Conservation (phyloP, 2,329 filamentous ascomycete species). For the Paecilomyces variotii region DNA sequence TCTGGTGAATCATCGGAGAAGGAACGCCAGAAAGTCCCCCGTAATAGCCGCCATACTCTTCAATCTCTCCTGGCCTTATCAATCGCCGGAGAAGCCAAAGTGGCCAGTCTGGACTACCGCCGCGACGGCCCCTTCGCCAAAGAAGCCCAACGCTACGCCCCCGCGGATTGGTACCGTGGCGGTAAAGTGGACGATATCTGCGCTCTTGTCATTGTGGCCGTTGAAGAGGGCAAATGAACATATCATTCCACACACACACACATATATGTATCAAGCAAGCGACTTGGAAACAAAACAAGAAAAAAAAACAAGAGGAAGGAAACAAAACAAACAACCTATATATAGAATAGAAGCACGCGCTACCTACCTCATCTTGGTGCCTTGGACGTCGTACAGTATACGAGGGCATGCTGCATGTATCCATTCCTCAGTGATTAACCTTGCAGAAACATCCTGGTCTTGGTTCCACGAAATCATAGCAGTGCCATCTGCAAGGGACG, state of each 20-base stretch:
- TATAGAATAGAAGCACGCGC: not conserved
- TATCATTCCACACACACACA: not conserved
- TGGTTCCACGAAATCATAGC: not conserved
- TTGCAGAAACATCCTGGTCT: not conserved
- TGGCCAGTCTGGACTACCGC: constrained; percentile 71
- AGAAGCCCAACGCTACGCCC: constrained; percentile 82
- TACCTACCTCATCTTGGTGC: not conserved
- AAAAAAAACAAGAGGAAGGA: not conserved
- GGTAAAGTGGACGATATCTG: constrained; percentile 97
- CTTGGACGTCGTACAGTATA: not conserved
- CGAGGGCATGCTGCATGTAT: not conserved
- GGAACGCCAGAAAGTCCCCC: constrained; percentile 1
- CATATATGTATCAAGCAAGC: not conserved
- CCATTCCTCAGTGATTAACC: not conserved
- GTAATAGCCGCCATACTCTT: constrained; percentile 45
- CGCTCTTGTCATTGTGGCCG: constrained; percentile 69
- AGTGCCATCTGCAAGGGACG: not conserved
- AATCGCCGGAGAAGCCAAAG: constrained; percentile 74
- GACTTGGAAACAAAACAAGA: not conserved
- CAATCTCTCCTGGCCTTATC: constrained; percentile 72
- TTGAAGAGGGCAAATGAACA: constrained; percentile 43
- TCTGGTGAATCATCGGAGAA: constrained; percentile 2
- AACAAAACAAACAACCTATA: not conserved
- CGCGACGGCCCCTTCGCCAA: constrained; percentile 90
- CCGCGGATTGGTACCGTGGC: constrained; percentile 77